Conservation (phyloP, 2,329 filamentous ascomycete genomes). For the Zymoseptoria ardabiliae region DNA sequence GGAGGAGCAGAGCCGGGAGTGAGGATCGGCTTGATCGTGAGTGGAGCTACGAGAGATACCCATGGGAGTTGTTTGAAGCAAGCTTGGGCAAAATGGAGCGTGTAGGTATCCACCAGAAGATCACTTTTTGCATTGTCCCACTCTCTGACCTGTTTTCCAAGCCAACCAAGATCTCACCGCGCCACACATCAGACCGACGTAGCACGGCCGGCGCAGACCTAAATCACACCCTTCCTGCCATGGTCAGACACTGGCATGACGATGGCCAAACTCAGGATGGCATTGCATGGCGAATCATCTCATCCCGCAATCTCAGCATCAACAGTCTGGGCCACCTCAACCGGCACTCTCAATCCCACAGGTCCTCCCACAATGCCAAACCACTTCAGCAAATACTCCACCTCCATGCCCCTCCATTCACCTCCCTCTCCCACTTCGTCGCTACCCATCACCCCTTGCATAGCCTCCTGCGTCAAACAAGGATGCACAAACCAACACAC, state of each 20-base stretch:
- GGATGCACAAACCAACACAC: slow-evolving; percentile 90
- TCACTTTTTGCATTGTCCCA: too few relatives aligned
- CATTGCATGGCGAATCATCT: not conserved
- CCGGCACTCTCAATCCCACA: slow-evolving; percentile 56
- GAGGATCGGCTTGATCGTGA: too few relatives aligned
- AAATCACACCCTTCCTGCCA: not conserved
- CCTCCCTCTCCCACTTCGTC: slow-evolving; percentile 4
- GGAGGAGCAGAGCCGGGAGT: not conserved
- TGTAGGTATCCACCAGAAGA: not conserved
- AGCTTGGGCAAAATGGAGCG: not conserved
- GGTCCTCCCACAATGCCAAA: slow-evolving; percentile 76
- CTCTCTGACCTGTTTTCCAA: too few relatives aligned
- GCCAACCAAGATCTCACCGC: too few relatives aligned
- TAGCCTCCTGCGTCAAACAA: slow-evolving; percentile 76
- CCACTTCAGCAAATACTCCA: slow-evolving; percentile 80
- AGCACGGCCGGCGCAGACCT: not conserved
- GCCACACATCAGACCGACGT: too few relatives aligned
- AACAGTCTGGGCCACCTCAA: slow-evolving; percentile 14
- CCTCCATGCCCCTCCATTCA: slow-evolving; percentile 30
- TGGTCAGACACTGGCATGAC: slow-evolving; percentile 23
- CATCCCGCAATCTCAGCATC: too few relatives aligned
- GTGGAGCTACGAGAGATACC: too few relatives aligned
- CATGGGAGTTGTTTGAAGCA: too few relatives aligned
- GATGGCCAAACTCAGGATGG: slow-evolving; percentile 50
- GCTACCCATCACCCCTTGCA: slow-evolving; percentile 47